phyloP scores from a whole-genome alignment of 345 rosid species.

The Linum usitatissimum region DNA sequence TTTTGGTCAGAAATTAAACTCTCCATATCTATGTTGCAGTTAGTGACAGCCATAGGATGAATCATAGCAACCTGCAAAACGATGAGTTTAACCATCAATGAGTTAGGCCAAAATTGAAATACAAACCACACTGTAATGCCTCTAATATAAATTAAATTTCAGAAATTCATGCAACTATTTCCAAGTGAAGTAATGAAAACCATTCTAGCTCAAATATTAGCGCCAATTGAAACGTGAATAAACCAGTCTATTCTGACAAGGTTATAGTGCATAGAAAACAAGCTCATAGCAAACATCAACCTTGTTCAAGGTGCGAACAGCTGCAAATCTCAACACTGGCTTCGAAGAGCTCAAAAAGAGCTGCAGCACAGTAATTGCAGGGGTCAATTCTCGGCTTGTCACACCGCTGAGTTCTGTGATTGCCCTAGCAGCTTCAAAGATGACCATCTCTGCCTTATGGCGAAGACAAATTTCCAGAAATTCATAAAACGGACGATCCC shows the following conservation, averaged over 20 bases:
- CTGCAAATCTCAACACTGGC: slow-evolving; percentile 96
- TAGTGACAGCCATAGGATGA: slow-evolving; percentile 98
- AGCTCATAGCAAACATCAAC: slow-evolving; percentile 22
- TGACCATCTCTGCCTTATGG: slow-evolving; percentile 97
- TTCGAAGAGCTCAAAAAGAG: slow-evolving; percentile 93
- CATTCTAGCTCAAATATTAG: background rate
- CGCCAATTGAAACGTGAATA: background rate
- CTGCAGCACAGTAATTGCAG: slow-evolving; percentile 96
- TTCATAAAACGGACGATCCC: slow-evolving; percentile 93
- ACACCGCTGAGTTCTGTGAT: slow-evolving; percentile 94
- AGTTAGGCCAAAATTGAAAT: background rate
- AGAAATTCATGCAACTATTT: background rate
- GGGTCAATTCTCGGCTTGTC: slow-evolving; percentile 85
- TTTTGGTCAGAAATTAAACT: slow-evolving; percentile 95
- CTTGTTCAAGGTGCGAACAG: slow-evolving; percentile 97
- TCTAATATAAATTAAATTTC: background rate
- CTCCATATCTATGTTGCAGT: slow-evolving; percentile 99
- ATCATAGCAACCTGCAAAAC: slow-evolving; percentile 89
- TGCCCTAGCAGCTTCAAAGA: slow-evolving; percentile 99
- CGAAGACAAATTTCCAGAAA: slow-evolving; percentile 93
- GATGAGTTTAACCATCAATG: background rate
- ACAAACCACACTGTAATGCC: background rate
- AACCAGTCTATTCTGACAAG: background rate
- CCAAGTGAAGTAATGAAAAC: background rate
- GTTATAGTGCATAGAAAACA: background rate